Percentiles rank a stretch among this genome's conserved stretches.
phyloP scores from a whole-genome alignment of 371 early-diverging fungal species.

The Mortierella sp. region DNA sequence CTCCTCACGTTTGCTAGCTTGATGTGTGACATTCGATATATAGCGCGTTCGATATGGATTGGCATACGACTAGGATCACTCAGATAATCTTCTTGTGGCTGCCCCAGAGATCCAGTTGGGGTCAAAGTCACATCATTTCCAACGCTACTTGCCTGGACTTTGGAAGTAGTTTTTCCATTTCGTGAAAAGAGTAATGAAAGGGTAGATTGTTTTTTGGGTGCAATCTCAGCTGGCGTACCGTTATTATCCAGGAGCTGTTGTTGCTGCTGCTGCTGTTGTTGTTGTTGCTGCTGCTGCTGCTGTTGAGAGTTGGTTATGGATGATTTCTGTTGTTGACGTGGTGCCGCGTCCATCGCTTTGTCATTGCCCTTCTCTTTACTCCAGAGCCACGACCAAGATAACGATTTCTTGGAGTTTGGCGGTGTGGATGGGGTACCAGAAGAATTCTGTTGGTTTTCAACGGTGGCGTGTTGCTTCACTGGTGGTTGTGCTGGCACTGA shows the following conservation, averaged over 20 bases:
- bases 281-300: not conserved
- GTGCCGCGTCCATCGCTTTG: conserved; percentile 18
- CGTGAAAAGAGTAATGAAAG: conserved; percentile 44
- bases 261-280: not conserved
- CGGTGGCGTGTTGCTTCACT: not conserved
- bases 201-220: conserved; percentile 38
- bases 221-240: not conserved
- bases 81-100: not conserved
- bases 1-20: conserved; percentile 93
- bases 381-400: conserved; percentile 53
- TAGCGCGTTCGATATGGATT: conserved; percentile 86
- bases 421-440: not conserved
- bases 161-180: conserved; percentile 30
- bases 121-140: conserved; percentile 1
- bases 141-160: conserved; percentile 16
- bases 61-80: conserved; percentile 76
- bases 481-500: not conserved
- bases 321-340: not conserved
- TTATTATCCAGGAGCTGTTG: not conserved
- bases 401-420: conserved; percentile 31
- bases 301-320: not conserved
- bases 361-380: conserved; percentile 43
- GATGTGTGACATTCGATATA: conserved; percentile 90
- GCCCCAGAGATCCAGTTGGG: conserved; percentile 6
- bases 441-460: conserved; percentile 11